Percentiles rank a stretch among this genome's conserved stretches.
phyloP scores from a whole-genome alignment of 768 basidiomycete genomes.

The Trametes elegans region DNA sequence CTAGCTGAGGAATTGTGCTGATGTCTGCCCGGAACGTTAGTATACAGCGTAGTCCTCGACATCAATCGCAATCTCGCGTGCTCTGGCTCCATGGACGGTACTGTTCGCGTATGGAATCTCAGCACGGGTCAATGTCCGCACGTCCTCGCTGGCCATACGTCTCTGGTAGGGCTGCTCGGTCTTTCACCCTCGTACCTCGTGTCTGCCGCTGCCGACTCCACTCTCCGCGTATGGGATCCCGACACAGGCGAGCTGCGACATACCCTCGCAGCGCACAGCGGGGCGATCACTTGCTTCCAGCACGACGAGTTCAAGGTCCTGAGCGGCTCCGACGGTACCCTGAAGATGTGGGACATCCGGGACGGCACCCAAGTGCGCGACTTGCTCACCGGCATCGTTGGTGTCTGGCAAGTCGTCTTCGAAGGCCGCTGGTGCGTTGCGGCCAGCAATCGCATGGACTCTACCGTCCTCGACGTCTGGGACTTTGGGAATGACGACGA shows the following conservation, averaged over 20 bases:
- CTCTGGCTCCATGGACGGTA: conserved; percentile 98
- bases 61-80: conserved; percentile 83
- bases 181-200: conserved; percentile 89
- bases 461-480: conserved; percentile 86
- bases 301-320: conserved; percentile 98
- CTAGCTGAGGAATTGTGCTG: neutral
- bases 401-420: conserved; percentile 98
- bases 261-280: conserved; percentile 85
- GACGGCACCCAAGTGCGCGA: conserved; percentile 87
- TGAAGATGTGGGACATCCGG: conserved; percentile 97
- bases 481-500: conserved; percentile 76
- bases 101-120: conserved; percentile 93
- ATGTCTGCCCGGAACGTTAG: conserved; percentile 38
- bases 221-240: conserved; percentile 93
- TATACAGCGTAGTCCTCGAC: conserved; percentile 95
- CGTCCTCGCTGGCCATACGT: conserved; percentile 87
- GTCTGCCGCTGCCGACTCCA: conserved; percentile 95
- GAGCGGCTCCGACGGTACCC: conserved; percentile 90
- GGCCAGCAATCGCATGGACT: conserved; percentile 78
- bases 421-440: conserved; percentile 94
- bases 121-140: conserved; percentile 77
- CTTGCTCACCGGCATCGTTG: conserved; percentile 85
- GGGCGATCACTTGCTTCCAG: conserved; percentile 99
- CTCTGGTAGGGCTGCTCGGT: conserved; percentile 90
- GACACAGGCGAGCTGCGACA: conserved; percentile 77